phyloP scores from a whole-genome alignment of 2,329 filamentous ascomycete species.

The Chaetomium olivaceum region DNA sequence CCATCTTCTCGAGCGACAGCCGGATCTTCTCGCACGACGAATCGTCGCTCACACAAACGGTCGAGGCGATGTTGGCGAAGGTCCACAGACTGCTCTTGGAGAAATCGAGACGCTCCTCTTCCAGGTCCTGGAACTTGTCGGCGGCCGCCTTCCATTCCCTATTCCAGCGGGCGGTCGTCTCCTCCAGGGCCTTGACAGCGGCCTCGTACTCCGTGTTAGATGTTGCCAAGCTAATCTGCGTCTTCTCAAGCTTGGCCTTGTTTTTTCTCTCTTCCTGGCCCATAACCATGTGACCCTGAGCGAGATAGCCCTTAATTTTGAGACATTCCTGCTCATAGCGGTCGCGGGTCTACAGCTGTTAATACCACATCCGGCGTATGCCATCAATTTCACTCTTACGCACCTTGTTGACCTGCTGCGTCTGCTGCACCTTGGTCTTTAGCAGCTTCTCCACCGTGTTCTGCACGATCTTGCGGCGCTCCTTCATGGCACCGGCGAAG shows the following conservation, averaged over 20 bases:
- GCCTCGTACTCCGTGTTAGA: constrained; percentile 93
- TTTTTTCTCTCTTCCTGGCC: constrained; percentile 98
- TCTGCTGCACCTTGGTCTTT: constrained; percentile 92
- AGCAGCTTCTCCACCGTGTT: constrained; percentile 89
- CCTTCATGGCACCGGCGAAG: constrained; percentile 93
- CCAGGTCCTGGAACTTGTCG: constrained; percentile 98
- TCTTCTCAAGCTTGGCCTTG: constrained; percentile 98
- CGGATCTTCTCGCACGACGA: constrained; percentile 95
- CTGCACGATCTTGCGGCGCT: constrained; percentile 94
- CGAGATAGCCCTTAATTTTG: constrained; percentile 97
- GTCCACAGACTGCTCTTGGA: constrained; percentile 98
- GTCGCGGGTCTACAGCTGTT: constrained; percentile 69
- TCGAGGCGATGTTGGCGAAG: constrained; percentile 95
- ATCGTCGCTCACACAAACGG: constrained; percentile 96
- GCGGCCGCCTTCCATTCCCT: constrained; percentile 97
- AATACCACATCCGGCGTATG: background rate
- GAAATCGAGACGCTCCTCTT: constrained; percentile 95
- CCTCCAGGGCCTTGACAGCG: constrained; percentile 89
- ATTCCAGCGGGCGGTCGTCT: constrained; percentile 95
- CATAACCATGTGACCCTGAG: constrained; percentile 99
- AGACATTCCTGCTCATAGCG: constrained; percentile 96
- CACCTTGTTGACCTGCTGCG: constrained; percentile 86
- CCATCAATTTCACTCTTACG: constrained; percentile 28
- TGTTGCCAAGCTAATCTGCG: constrained; percentile 87
- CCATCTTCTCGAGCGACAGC: constrained; percentile 88